Evolutionary conservation across 345 rosid genomes (phyloP), one percentile per base, ranked within the genome.

Genomic region (Dipteronia sinensis): DNA sequence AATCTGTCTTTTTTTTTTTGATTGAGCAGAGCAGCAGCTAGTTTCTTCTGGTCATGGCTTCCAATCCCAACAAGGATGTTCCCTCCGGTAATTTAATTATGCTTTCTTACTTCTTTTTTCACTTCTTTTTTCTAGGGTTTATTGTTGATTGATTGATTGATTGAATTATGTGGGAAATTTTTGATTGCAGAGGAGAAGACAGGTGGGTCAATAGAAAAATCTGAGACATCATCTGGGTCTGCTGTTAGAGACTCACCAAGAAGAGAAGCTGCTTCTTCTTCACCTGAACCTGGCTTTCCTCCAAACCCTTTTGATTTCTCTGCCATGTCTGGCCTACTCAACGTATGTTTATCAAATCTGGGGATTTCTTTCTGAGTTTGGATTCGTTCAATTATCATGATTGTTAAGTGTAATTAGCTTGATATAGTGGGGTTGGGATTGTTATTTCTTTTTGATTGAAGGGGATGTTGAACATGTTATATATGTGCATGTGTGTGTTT

Each of bases 231-330:
- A 38, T 76, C 92, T 56, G 89, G 83, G 66, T 67, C 68, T 16
- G 56, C 68, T 16, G 56, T 6, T 42, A 44, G 87, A 86, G 44
- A 79, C 90, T 73, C 89, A 75, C 87, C 74, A 61, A 72, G 82
- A 63, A 62, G 79, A 67, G 59, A 82, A 67, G 64, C 83, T 74
- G 49, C 85, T 27, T 40, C 94, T 82, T 55, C 87, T 58, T 69
- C 86, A 22, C 62, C 63, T 64, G 85, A 73, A 49, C 75, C 87
- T 71, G 91, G 47, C 20, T 27, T 88, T 17, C 76, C 84, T 69
- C 78, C 91, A 51, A 92, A 91, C 83, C 92, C 97, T 31, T 96
- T 94, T 75, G 99, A 96, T 87, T 96, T 96, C 86, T 96, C 99
- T 0, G 93, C 86, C 22, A 90, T 96, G 95, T 70, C 87, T 73